Conservation (phyloP, 345 rosid genomes). For the Alliaria petiolata region DNA sequence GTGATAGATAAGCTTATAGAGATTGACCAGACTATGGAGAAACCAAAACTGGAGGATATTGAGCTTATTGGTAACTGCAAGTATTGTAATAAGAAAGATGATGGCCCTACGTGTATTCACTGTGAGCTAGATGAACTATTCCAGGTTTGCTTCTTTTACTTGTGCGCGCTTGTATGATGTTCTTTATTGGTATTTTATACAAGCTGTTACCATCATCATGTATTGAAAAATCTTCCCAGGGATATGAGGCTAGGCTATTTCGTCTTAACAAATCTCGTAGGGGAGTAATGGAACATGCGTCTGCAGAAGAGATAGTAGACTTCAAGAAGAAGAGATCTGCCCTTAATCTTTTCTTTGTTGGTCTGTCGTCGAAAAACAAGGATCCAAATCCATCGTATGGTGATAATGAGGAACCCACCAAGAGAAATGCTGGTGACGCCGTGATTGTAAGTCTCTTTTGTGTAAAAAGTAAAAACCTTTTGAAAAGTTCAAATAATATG, state of each 20-base stretch:
- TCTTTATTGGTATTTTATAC: not conserved
- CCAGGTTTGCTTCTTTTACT: conserved; percentile 47
- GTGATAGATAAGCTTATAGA: conserved; percentile 63
- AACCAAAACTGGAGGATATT: conserved; percentile 75
- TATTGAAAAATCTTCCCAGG: conserved; percentile 40
- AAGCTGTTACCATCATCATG: conserved; percentile 5
- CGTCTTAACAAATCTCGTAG: conserved; percentile 65
- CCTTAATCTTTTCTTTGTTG: conserved; percentile 72
- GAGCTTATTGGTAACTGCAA: conserved; percentile 69
- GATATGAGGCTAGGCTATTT: conserved; percentile 87
- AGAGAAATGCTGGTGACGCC: conserved; percentile 60
- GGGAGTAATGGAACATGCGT: conserved; percentile 64
- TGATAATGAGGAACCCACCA: conserved; percentile 44
- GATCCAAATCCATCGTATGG: conserved; percentile 34
- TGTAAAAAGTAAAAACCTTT: no score
- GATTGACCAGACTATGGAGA: conserved; percentile 75
- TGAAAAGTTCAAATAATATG: not conserved
- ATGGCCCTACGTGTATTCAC: conserved; percentile 79
- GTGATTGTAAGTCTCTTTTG: conserved; percentile 55
- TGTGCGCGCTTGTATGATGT: conserved; percentile 9
- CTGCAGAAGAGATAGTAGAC: conserved; percentile 82
- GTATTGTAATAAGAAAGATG: conserved; percentile 54
- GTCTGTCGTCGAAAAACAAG: conserved; percentile 52
- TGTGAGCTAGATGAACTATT: conserved; percentile 85
- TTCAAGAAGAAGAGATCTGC: conserved; percentile 74